Percentiles rank a stretch among this genome's conserved stretches.
Conservation (phyloP, 306 rosid species). For the Acacia crassicarpa region DNA sequence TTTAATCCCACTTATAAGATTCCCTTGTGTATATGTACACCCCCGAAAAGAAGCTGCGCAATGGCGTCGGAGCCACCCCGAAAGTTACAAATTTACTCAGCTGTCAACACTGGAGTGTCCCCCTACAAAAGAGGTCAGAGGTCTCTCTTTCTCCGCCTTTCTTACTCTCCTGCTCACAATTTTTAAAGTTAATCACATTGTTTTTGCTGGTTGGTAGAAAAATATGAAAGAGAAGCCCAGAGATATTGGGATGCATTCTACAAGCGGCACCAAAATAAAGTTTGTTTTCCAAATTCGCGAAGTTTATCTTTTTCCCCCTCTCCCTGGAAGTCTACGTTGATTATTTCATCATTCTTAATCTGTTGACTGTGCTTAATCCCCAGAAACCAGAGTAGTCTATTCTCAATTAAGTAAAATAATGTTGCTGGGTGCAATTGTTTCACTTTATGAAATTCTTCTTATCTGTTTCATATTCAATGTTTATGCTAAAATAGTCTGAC, state of each 20-base stretch:
- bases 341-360: not conserved
- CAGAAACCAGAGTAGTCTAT: conserved; percentile 1
- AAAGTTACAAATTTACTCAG: conserved; percentile 73
- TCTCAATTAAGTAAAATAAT: conserved; percentile 2
- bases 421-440: conserved; percentile 6
- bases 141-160: not conserved
- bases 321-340: no score
- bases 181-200: not conserved
- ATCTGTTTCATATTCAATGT: not conserved
- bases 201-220: conserved; percentile 47
- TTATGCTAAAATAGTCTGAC: conserved; percentile 20
- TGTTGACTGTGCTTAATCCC: not conserved
- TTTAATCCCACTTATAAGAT: conserved; percentile 25
- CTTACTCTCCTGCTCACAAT: not conserved
- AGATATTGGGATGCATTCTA: conserved; percentile 95
- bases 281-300: conserved; percentile 31
- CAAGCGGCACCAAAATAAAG: conserved; percentile 83
- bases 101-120: conserved; percentile 54
- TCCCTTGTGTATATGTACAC: conserved; percentile 8
- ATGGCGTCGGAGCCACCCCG: conserved; percentile 56
- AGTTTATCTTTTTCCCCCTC: not conserved
- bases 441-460: not conserved
- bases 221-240: conserved; percentile 86
- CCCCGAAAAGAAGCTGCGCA: conserved; percentile 9
- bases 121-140: conserved; percentile 73